Evolutionary conservation across 345 rosid species (phyloP).

Genomic region (Excoecaria cochinchinensis): DNA sequence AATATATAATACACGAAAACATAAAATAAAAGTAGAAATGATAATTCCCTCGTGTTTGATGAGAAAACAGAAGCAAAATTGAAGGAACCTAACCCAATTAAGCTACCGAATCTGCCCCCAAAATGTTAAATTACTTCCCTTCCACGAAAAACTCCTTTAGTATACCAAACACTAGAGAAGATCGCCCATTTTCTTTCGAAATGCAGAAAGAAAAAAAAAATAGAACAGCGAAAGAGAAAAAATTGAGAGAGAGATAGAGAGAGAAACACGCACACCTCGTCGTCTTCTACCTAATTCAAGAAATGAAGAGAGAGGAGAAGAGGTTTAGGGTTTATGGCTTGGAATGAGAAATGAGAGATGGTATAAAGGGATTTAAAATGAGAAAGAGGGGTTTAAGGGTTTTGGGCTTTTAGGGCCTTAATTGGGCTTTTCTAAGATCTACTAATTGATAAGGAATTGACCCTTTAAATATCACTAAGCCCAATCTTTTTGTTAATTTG

Average conservation of each 20-base stretch:
- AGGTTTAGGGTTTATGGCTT: slow-evolving; percentile 23
- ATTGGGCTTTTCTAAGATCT: no score
- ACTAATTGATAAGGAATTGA: no score
- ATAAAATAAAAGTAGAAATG: not conserved
- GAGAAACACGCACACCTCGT: not conserved
- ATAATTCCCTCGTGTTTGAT: not conserved
- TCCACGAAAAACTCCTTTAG: not conserved
- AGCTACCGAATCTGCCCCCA: not conserved
- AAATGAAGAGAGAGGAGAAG: not conserved
- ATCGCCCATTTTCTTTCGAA: not conserved
- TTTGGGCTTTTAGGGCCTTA: not conserved
- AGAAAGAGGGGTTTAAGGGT: not conserved
- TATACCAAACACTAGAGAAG: not conserved
- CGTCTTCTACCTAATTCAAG: not conserved
- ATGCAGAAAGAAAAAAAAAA: no score
- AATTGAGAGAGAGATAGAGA: not conserved
- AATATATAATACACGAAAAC: not conserved
- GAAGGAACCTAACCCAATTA: not conserved
- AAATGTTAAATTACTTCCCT: not conserved
- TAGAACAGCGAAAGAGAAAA: not conserved
- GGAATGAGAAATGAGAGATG: not conserved
- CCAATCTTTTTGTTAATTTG: not conserved
- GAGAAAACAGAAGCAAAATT: not conserved
- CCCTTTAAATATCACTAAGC: not conserved
- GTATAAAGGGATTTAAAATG: not conserved